Evolutionary conservation across 1,284 basidiomycete species (phyloP), one percentile per base, ranked within the genome.

Genomic region (Neotropicomus parvogracilis): DNA sequence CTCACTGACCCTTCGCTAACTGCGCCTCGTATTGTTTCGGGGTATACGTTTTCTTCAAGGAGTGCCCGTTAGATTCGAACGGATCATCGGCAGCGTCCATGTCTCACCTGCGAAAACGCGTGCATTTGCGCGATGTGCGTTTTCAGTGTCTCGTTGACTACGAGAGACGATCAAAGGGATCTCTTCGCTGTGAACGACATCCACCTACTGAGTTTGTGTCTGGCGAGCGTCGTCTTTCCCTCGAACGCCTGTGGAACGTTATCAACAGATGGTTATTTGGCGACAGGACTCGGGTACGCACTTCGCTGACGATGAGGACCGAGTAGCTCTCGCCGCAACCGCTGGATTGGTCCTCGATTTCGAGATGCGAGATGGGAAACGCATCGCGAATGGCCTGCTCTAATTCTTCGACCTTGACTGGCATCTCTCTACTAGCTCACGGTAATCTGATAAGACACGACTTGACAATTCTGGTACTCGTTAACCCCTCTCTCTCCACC

Each of bases 241-340:
- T 88, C 79, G 57, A 90, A 90, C 1, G 75, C 78, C 81, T 86
- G 50, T 28, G 44, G 29, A 8, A 50, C 17, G 27, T 34, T 16
- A n/a, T 56, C 28, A 33, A 13, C 43, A 13, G 24, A 21, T 21
- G 39, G 19, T 46, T 37, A 31, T 28, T 39, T 10, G 3, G 20
- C 24, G 29, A 19, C 12, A 28, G 16, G 43, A 34, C 11, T 24
- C 4, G 26, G 13, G 27, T 19, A 66, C 74, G 35, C 52, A 84
- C 86, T 59, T 84, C 78, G 70, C 85, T 88, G 54, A 91, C 88
- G 29, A 91, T 75, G 21, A 87, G 61, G 31, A 91, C 76, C 0
- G 78, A 69, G 58, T 88, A 91, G 60, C 74, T 89, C 56, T 87
- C 80, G 2, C 88, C 88, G 55, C 88, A 91, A 6, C 88, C 88